Percentiles rank a stretch among this genome's conserved stretches.
Conservation (phyloP, 331 rosid genomes). For the Arachis monticola region DNA sequence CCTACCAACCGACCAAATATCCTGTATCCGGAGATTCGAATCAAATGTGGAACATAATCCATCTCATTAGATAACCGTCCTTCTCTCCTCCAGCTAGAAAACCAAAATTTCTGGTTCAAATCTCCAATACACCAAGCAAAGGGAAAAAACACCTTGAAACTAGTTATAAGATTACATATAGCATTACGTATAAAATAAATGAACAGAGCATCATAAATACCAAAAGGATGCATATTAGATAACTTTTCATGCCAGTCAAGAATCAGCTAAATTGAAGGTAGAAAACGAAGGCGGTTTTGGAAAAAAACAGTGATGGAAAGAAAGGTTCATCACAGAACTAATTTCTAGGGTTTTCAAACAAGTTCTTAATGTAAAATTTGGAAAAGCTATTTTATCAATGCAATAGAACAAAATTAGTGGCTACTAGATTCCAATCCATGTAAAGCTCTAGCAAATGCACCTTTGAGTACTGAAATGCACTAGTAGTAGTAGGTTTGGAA, state of each 20-base stretch:
- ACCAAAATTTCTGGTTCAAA: too few species aligned
- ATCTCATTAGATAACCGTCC: too few species aligned
- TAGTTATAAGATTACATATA: background rate
- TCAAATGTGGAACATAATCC: too few species aligned
- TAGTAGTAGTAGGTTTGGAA: background rate
- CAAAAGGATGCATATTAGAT: constrained; percentile 2
- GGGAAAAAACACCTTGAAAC: constrained; percentile 11
- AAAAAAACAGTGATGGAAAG: background rate
- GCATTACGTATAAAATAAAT: background rate
- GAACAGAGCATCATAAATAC: constrained; percentile 4
- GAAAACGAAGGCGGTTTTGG: background rate
- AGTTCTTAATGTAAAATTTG: background rate
- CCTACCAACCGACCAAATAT: too few species aligned
- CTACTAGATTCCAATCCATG: background rate
- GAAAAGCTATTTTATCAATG: constrained; percentile 16
- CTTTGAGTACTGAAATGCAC: background rate
- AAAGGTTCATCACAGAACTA: background rate
- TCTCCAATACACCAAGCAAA: too few species aligned
- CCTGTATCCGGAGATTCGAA: too few species aligned
- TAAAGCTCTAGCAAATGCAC: background rate
- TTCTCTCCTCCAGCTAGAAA: too few species aligned
- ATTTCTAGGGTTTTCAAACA: background rate
- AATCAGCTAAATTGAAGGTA: constrained; percentile 2
- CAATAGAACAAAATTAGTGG: background rate
- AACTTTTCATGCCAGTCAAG: background rate